A percentile compares a stretch with the other conserved stretches of the same genome.
phyloP scores from a whole-genome alignment of 2,329 filamentous ascomycete genomes.

The Eutypa lata region DNA sequence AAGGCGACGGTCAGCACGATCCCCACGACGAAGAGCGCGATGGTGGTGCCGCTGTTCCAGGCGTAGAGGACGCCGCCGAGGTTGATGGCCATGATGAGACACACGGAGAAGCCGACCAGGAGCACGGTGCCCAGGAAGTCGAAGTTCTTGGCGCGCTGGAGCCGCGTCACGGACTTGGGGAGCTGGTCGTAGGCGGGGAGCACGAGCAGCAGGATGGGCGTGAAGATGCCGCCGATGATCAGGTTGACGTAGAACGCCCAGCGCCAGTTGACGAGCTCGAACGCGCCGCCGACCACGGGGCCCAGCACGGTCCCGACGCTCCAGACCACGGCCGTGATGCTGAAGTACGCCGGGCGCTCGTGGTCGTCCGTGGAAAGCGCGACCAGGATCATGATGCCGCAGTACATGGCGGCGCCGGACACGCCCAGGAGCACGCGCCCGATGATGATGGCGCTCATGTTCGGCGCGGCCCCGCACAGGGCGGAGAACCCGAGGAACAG shows the following conservation, averaged over 20 bases:
- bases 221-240: not conserved
- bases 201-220: not conserved
- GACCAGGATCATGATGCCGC: conserved; percentile 25
- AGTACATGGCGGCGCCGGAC: conserved; percentile 42
- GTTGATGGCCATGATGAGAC: conserved; percentile 45
- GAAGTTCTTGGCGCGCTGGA: conserved; percentile 29
- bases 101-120: conserved; percentile 34
- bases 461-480: conserved; percentile 41
- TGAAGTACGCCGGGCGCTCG: conserved; percentile 23
- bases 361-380: conserved; percentile 14
- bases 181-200: not conserved
- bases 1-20: conserved; percentile 41
- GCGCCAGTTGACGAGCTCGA: conserved; percentile 17
- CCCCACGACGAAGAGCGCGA: conserved; percentile 43
- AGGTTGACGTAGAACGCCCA: not conserved
- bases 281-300: conserved; percentile 32
- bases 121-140: conserved; percentile 45
- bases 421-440: conserved; percentile 42
- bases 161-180: conserved; percentile 23
- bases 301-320: conserved; percentile 44
- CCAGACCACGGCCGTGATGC: conserved; percentile 28
- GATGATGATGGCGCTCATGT: conserved; percentile 45
- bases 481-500: conserved; percentile 24
- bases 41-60: conserved; percentile 42
- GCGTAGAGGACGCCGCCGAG: conserved; percentile 47